Percentiles rank a stretch among this genome's conserved stretches.
Evolutionary conservation across 805 yeast genomes (phyloP).

Genomic region (Maudiozyma pseudohumilis): DNA sequence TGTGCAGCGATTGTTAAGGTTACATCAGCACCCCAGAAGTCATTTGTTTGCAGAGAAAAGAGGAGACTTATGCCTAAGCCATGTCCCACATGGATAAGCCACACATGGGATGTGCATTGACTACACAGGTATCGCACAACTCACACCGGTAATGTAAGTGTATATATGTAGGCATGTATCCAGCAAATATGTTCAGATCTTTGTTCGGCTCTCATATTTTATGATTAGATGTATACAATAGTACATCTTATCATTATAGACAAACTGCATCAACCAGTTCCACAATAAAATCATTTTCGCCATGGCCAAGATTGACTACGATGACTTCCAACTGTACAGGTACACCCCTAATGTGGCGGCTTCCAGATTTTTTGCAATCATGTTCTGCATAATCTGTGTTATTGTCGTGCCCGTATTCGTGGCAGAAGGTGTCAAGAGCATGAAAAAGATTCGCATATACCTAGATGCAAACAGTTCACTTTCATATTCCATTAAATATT

Average conservation of each 20-base stretch:
- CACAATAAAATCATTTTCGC: neutral
- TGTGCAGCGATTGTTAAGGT: too few species aligned
- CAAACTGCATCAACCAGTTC: neutral
- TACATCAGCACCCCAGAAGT: too few species aligned
- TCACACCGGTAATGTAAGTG: too few species aligned
- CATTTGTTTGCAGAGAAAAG: too few species aligned
- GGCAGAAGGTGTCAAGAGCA: constrained; percentile 2
- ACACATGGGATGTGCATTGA: too few species aligned
- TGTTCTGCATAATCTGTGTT: constrained; percentile 6
- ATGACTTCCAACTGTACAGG: constrained; percentile 6
- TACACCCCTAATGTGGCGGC: constrained; percentile 11
- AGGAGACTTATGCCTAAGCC: too few species aligned
- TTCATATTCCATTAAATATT: constrained; percentile 1
- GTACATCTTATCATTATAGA: neutral
- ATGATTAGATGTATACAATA: neutral
- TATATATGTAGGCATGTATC: neutral
- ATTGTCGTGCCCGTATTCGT: neutral
- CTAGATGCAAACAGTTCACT: neutral
- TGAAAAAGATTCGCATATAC: neutral
- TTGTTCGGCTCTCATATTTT: too few species aligned
- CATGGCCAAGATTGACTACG: neutral
- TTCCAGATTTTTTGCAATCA: constrained; percentile 8
- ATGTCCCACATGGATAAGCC: too few species aligned
- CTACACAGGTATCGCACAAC: too few species aligned
- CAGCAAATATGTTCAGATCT: neutral